These are phyloP conservation scores for Metschnikowia orientalis DNA, from an alignment of 805 yeast genomes.

Conservation along the genomic window DNA sequence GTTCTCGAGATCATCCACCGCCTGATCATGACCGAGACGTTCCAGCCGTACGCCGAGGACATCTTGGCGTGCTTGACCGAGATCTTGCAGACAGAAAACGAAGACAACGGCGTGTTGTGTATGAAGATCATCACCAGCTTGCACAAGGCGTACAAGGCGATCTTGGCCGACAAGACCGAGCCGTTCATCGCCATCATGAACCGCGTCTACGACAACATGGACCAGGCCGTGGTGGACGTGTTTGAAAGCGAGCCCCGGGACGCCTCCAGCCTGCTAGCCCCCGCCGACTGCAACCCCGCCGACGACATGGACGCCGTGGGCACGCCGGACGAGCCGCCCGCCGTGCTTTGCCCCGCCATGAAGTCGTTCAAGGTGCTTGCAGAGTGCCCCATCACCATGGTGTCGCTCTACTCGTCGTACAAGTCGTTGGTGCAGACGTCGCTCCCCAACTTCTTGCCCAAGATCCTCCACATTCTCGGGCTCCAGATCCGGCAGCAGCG, in stretches of 20 bases:
- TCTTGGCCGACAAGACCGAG: constrained; percentile 65
- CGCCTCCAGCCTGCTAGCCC: constrained; percentile 6
- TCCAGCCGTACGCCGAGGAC: constrained; percentile 62
- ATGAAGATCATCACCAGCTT: constrained; percentile 82
- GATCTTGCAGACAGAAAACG: constrained; percentile 74
- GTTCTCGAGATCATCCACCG: constrained; percentile 77
- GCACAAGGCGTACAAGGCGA: constrained; percentile 76
- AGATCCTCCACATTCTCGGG: constrained; percentile 66
- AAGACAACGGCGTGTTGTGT: constrained; percentile 89
- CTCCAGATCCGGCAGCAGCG: constrained; percentile 79
- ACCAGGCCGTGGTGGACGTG: constrained; percentile 64
- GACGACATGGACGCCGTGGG: constrained; percentile 12
- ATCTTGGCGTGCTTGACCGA: constrained; percentile 57
- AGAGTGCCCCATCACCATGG: constrained; percentile 97
- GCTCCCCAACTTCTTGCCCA: constrained; percentile 74
- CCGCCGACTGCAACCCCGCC: constrained; percentile 9
- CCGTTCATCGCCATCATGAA: constrained; percentile 74
- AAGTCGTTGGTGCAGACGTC: constrained; percentile 68
- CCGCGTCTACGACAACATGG: constrained; percentile 74
- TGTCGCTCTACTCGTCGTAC: constrained; percentile 82
- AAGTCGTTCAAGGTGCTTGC: constrained; percentile 85
- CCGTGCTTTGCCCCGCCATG: constrained; percentile 62
- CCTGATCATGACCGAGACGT: constrained; percentile 75
- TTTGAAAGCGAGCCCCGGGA: constrained; percentile 39
- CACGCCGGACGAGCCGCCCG: constrained; percentile 32